A percentile compares a stretch with the other conserved stretches of the same genome.
Evolutionary conservation across 441 rosid genomes (phyloP).

Genomic region (Codiaeum variegatum): DNA sequence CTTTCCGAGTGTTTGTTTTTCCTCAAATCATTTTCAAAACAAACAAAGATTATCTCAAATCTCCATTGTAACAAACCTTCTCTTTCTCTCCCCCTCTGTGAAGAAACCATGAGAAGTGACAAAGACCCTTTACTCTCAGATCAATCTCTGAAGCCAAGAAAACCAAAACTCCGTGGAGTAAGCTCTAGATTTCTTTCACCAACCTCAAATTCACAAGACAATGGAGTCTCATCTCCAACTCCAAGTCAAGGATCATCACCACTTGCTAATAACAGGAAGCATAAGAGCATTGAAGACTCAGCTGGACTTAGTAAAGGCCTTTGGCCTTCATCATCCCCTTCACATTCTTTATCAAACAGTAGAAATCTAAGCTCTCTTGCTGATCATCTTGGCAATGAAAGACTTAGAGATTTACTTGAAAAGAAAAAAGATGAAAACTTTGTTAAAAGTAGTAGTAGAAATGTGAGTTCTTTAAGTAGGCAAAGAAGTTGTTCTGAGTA

Average conservation of each 20-base stretch:
- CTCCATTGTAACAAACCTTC: slow-evolving; percentile 12
- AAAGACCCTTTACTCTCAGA: slow-evolving; percentile 26
- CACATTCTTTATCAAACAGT: slow-evolving; percentile 21
- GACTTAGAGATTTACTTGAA: slow-evolving; percentile 41
- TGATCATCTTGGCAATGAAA: slow-evolving; percentile 46
- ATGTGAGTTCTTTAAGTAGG: slow-evolving; percentile 24
- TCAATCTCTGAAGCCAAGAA: slow-evolving; percentile 37
- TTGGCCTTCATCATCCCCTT: slow-evolving; percentile 48
- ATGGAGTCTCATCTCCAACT: slow-evolving; percentile 31
- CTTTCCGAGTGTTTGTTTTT: slow-evolving; percentile 43
- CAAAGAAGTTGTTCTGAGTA: slow-evolving; percentile 35
- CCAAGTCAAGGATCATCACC: slow-evolving; percentile 39
- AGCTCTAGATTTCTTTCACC: slow-evolving; percentile 64
- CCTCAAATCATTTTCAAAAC: slow-evolving; percentile 25
- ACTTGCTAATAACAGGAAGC: slow-evolving; percentile 31
- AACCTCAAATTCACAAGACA: slow-evolving; percentile 32
- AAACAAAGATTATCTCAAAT: neutral
- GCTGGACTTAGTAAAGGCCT: slow-evolving; percentile 31
- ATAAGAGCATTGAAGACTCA: slow-evolving; percentile 31
- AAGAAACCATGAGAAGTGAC: slow-evolving; percentile 33
- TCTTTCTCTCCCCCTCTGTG: slow-evolving; percentile 2
- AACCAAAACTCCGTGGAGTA: slow-evolving; percentile 53
- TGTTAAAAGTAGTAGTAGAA: neutral
- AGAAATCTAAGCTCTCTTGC: slow-evolving; percentile 38
- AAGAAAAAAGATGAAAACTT: slow-evolving; percentile 27